Evolutionary conservation across 225 moss, liverwort and hornwort species (phyloP).

Genomic region (Physcomitrium patens): DNA sequence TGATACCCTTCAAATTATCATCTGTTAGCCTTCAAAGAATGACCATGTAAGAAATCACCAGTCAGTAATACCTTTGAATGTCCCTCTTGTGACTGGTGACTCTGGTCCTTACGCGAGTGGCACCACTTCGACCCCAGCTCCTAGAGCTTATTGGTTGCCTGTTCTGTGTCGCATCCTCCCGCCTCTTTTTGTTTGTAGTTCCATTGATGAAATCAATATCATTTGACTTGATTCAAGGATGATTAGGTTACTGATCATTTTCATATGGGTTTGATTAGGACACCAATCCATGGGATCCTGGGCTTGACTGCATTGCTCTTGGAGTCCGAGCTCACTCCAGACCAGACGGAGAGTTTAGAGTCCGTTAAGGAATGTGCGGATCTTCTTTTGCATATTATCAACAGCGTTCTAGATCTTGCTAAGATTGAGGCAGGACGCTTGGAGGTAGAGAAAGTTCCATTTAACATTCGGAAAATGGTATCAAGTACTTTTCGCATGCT

Average conservation of each 20-base stretch:
- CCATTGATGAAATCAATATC: too few species aligned
- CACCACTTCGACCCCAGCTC: not conserved
- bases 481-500: slow-evolving; percentile 69
- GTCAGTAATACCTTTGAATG: too few species aligned
- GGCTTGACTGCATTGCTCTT: slow-evolving; percentile 68
- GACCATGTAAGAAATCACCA: too few species aligned
- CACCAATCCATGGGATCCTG: slow-evolving; percentile 78
- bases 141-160: not conserved
- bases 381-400: slow-evolving; percentile 76
- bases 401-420: slow-evolving; percentile 70
- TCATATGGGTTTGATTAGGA: slow-evolving; percentile 40
- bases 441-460: slow-evolving; percentile 66
- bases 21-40: too few species aligned
- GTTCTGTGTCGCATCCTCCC: not conserved
- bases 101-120: not conserved
- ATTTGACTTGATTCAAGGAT: not conserved
- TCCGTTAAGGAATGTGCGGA: slow-evolving; percentile 78
- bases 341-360: slow-evolving; percentile 63
- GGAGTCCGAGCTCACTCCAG: slow-evolving; percentile 59
- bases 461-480: slow-evolving; percentile 61
- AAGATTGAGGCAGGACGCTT: slow-evolving; percentile 79
- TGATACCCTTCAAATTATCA: too few species aligned
- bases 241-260: too few species aligned
- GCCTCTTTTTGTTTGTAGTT: not conserved
- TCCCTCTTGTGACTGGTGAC: not conserved